These are phyloP conservation scores for Arbutus unedo DNA, from an alignment of 148 eudicot species.

Conservation along the genomic window DNA sequence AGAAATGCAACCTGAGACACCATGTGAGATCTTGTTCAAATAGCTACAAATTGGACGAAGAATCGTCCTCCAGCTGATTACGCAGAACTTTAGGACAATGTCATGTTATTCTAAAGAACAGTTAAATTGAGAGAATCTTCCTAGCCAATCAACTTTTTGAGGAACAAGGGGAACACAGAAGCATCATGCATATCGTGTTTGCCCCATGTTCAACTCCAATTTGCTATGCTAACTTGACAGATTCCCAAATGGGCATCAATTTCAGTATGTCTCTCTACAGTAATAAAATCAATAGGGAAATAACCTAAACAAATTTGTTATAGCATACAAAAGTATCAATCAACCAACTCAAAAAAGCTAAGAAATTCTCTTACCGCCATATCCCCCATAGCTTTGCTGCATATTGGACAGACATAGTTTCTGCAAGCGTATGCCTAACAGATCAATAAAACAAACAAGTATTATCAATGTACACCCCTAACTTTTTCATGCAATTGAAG, in stretches of 20 bases:
- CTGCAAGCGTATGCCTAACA: slow-evolving; percentile 80
- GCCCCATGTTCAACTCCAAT: not conserved
- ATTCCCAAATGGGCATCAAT: not conserved
- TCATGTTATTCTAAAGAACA: slow-evolving; percentile 4
- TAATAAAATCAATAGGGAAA: not conserved
- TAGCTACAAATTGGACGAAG: not conserved
- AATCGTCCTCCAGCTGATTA: not conserved
- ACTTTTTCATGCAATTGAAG: not conserved
- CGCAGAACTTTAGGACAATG: not conserved
- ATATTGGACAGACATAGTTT: slow-evolving; percentile 81
- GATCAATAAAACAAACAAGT: not conserved
- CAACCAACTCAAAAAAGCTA: not conserved
- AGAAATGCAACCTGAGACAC: not conserved
- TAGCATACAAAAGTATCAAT: not conserved
- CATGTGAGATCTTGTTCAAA: not conserved
- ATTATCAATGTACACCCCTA: not conserved
- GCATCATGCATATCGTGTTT: not conserved
- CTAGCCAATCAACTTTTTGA: not conserved
- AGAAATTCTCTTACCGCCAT: slow-evolving; percentile 67
- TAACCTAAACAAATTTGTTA: not conserved
- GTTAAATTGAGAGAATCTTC: slow-evolving; percentile 4
- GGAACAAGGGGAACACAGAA: not conserved
- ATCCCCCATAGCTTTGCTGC: slow-evolving; percentile 93
- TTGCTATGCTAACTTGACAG: slow-evolving; percentile 2
- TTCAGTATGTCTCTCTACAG: not conserved